Percentiles rank a stretch among this genome's conserved stretches.
phyloP scores from a whole-genome alignment of 257 asterid species.

The Solanum boliviense region DNA sequence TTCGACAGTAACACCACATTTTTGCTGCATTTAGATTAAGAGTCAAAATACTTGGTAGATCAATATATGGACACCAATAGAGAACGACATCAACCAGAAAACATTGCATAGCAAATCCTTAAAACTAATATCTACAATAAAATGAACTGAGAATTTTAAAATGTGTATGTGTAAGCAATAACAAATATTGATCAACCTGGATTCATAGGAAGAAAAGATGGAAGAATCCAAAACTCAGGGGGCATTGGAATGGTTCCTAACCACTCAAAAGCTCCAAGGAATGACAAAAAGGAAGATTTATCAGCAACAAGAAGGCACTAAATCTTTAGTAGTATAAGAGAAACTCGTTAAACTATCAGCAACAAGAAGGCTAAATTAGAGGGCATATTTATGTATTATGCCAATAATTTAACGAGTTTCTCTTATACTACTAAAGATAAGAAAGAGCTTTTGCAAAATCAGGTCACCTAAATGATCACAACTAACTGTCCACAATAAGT shows the following conservation, averaged over 20 bases:
- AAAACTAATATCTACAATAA: background rate
- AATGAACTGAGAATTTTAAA: background rate
- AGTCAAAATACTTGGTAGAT: background rate
- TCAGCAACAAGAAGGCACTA: background rate
- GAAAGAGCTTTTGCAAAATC: too few relatives aligned
- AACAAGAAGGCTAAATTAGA: too few relatives aligned
- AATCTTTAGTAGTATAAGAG: too few relatives aligned
- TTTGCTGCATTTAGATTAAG: constrained; percentile 33
- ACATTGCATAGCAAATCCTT: background rate
- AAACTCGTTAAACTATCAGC: too few relatives aligned
- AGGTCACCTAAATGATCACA: too few relatives aligned
- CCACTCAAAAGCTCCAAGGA: constrained; percentile 55
- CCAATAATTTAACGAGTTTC: too few relatives aligned
- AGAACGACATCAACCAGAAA: background rate
- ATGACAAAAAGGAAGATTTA: background rate
- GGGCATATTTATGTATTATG: too few relatives aligned
- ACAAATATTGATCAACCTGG: constrained; percentile 26
- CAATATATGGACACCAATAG: background rate
- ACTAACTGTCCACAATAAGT: too few relatives aligned
- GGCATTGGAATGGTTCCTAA: constrained; percentile 70
- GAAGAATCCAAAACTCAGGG: constrained; percentile 72
- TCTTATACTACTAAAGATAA: too few relatives aligned
- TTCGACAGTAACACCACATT: constrained; percentile 67
- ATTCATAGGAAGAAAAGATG: constrained; percentile 62
- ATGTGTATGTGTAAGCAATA: background rate